Conservation (phyloP, 345 rosid genomes). For the Murraya koenigii region DNA sequence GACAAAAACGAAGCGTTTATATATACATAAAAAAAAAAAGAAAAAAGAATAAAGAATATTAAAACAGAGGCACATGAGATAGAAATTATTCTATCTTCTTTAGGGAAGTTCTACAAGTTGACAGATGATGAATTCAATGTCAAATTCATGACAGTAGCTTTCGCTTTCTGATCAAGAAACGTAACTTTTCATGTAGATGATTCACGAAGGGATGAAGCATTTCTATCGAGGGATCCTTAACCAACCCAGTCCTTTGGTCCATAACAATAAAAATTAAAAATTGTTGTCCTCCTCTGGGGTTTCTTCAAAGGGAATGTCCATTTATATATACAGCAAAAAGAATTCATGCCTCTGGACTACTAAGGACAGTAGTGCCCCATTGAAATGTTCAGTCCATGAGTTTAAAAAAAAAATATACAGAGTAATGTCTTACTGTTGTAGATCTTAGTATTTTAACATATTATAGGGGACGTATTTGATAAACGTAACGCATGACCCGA, state of each 20-base stretch:
- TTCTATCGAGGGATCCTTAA: background rate
- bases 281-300: background rate
- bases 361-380: no score
- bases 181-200: background rate
- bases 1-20: no score
- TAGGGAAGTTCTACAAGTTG: background rate
- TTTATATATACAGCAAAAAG: background rate
- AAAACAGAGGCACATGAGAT: background rate
- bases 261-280: background rate
- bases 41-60: no score
- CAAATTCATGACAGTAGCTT: background rate
- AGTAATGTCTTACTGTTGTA: no score
- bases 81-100: background rate
- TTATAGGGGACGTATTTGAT: background rate
- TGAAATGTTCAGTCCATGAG: no score
- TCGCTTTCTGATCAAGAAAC: background rate
- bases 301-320: background rate
- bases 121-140: background rate
- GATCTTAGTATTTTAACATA: background rate
- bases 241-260: background rate
- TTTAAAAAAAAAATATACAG: no score
- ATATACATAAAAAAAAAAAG: no score
- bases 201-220: background rate
- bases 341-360: background rate
- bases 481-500: background rate